phyloP scores from a whole-genome alignment of 2,329 filamentous ascomycete species.

The Penicillium capsulatum region DNA sequence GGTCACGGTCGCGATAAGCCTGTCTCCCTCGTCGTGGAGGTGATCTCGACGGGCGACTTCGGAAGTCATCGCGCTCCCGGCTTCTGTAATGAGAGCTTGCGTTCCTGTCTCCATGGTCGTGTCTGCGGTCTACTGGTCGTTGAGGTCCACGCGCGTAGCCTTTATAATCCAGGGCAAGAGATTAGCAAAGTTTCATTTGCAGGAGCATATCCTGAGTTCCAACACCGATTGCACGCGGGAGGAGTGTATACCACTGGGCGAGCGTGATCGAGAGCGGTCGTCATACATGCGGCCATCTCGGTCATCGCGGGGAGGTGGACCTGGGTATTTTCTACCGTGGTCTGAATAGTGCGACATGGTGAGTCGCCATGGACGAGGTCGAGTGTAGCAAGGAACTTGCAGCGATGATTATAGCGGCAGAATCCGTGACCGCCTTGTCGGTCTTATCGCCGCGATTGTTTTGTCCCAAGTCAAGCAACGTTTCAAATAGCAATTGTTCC shows the following conservation, averaged over 20 bases:
- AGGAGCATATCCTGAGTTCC: conserved; percentile 16
- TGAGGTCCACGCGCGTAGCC: conserved; percentile 37
- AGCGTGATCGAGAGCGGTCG: conserved; percentile 42
- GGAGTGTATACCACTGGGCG: conserved; percentile 44
- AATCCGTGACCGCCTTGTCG: conserved; percentile 9
- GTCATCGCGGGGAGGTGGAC: conserved; percentile 30
- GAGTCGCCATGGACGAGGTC: conserved; percentile 5
- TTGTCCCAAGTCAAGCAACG: too few relatives aligned
- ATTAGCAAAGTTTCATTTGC: conserved; percentile 38
- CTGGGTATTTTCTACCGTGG: conserved; percentile 25
- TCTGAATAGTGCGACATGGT: conserved; percentile 10
- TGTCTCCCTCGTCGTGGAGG: conserved; percentile 37
- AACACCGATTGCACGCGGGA: conserved; percentile 41
- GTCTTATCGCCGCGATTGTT: neutral
- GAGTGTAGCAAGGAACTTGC: conserved; percentile 2
- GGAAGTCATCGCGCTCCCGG: conserved; percentile 36
- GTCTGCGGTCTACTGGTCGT: conserved; percentile 37
- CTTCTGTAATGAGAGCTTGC: conserved; percentile 30
- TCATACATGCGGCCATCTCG: conserved; percentile 46
- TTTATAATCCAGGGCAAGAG: conserved; percentile 26
- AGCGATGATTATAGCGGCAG: conserved; percentile 13
- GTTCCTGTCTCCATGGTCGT: conserved; percentile 33
- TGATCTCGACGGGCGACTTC: conserved; percentile 31
- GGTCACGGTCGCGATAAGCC: conserved; percentile 44
- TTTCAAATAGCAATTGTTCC: too few relatives aligned